Base-by-base conservation (phyloP, 148 eudicot genomes). In the Chenopodium formosanum region DNA sequence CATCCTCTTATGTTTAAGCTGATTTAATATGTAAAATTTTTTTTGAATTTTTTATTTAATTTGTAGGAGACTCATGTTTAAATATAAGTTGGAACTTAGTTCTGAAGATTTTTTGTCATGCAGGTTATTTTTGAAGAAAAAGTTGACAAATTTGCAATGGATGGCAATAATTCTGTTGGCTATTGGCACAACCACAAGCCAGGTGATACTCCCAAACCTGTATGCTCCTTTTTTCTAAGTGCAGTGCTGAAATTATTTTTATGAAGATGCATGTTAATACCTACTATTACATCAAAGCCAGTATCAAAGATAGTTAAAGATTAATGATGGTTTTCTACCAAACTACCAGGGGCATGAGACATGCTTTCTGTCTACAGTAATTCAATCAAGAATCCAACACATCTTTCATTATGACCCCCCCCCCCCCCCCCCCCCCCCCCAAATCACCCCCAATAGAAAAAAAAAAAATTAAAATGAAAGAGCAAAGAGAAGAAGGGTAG, bases 161-260 rank as follows among this genome's bases (percentile, higher is more conserved):
- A 89, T 94, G 95, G 99, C 95, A 44, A 86, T 96, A 77, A 73
- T 94, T 73, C 85, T 96, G 73, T 83, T 96, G 90, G 97, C 99
- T 81, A 82, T 96, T 77, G 99, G 99, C 74, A 96, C 99, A 73
- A 96, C 99, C 52, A 96, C 98, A 71, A 96, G 99, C 86, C 99
- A 96, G 99, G 99, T 96, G 81, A 79, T 80, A 62, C 70, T 60
- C 32, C 78, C 31, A 34, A 1, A 27, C 70, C 60, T 27, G 23
- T 19, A 22, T 53, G 67, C 27, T 53, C 52, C 16, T 27, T 46
- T 82, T 48, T 67, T 66, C 74, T 25, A 34, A 7, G 22, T 29
- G 77, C 80, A 67, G 58, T 58, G 56, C 40, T 11, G n/a, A 74
- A 29, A 56, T 56, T 75, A 32, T 44, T 75, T 58, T 50, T 22